Evolutionary conservation across 768 basidiomycete genomes (phyloP).

Genomic region (Xerocomellus amylosporus): DNA sequence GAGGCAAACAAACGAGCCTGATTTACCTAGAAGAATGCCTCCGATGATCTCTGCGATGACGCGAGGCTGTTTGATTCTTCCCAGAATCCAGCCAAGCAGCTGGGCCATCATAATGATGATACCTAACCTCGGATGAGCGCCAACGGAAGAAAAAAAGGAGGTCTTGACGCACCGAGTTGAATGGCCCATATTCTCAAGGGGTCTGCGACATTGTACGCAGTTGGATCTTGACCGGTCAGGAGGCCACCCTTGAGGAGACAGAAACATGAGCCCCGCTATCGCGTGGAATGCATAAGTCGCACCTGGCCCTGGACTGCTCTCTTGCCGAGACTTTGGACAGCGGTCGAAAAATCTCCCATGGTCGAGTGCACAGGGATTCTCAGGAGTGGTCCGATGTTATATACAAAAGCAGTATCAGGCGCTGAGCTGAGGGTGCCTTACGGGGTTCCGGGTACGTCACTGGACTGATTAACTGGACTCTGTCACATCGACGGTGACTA

Average conservation of each 20-base stretch:
- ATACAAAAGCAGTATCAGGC: neutral
- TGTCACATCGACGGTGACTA: neutral
- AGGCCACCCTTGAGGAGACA: constrained; percentile 59
- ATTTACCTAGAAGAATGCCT: constrained; percentile 74
- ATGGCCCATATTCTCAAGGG: constrained; percentile 78
- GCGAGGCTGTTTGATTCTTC: constrained; percentile 79
- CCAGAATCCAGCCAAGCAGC: constrained; percentile 60
- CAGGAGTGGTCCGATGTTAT: neutral
- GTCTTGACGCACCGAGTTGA: constrained; percentile 55
- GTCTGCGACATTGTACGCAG: constrained; percentile 55
- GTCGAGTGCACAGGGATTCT: neutral
- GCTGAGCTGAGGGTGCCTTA: neutral
- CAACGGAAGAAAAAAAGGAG: neutral
- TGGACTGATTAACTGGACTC: too few species aligned
- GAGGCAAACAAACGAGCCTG: constrained; percentile 48
- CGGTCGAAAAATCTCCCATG: constrained; percentile 42
- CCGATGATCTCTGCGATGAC: constrained; percentile 93
- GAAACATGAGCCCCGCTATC: neutral
- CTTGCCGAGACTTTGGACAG: constrained; percentile 15
- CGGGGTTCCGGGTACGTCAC: too few species aligned
- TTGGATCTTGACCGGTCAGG: constrained; percentile 73
- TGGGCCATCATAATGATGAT: constrained; percentile 85
- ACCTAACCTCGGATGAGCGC: constrained; percentile 33
- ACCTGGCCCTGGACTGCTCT: constrained; percentile 31
- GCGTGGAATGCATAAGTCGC: neutral